Percentiles rank a stretch among this genome's conserved stretches.
phyloP scores from a whole-genome alignment of 495 filamentous ascomycete genomes.

The Acidiella bohemica region DNA sequence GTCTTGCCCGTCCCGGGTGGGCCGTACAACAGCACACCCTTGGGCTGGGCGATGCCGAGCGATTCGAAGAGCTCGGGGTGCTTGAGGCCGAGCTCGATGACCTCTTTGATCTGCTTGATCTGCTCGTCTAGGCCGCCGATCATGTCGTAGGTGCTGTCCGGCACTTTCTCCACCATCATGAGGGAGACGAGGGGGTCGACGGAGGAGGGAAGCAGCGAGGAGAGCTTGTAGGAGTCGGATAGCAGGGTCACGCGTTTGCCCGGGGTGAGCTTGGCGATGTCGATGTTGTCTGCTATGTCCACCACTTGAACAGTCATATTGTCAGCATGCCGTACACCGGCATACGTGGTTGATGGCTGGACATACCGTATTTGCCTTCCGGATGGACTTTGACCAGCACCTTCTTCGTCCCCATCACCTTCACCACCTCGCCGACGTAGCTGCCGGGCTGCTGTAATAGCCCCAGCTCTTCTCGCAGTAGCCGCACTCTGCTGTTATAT shows the following conservation, averaged over 20 bases:
- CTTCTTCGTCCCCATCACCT: constrained; percentile 99
- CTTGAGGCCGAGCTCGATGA: constrained; percentile 96
- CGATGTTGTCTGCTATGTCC: constrained; percentile 87
- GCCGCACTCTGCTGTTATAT: constrained; percentile 94
- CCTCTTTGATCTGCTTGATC: constrained; percentile 99
- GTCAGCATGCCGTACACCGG: not conserved
- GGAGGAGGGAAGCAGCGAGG: constrained; percentile 93
- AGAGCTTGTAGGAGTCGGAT: constrained; percentile 92
- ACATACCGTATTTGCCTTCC: constrained; percentile 96
- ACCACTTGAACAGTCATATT: constrained; percentile 51
- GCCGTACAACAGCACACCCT: constrained; percentile 89
- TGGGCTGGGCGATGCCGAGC: constrained; percentile 90
- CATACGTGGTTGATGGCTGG: not conserved
- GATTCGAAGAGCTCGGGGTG: constrained; percentile 98
- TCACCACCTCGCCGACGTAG: constrained; percentile 97
- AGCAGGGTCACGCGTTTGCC: constrained; percentile 96
- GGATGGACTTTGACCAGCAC: constrained; percentile 98
- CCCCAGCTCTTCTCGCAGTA: constrained; percentile 90
- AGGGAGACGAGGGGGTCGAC: constrained; percentile 98
- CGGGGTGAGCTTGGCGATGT: constrained; percentile 86
- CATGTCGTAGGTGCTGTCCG: constrained; percentile 99
- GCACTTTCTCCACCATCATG: constrained; percentile 99
- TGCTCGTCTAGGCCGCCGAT: constrained; percentile 98
- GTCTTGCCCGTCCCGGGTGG: constrained; percentile 97
- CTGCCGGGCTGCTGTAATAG: constrained; percentile 94